Evolutionary conservation across 2,329 filamentous ascomycete genomes (phyloP), one percentile per base, ranked within the genome.

Genomic region (Apiospora malaysiana): DNA sequence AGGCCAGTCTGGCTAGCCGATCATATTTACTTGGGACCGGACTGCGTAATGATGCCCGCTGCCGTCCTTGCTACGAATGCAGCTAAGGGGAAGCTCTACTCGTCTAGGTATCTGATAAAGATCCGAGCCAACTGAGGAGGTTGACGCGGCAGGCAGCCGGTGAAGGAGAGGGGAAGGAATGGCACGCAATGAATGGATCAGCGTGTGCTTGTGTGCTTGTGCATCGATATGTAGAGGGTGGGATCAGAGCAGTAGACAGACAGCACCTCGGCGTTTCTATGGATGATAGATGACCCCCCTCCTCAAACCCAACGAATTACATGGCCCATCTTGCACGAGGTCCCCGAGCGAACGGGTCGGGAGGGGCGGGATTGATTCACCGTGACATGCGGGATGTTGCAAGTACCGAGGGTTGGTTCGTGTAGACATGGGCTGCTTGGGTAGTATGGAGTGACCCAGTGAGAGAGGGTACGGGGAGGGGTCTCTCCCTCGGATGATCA

Each of bases 351-450:
- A 40, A 63, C 56, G 32, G 56, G 56, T 23, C 40, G 56, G 56
- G 56, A 40, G 56, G 56, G 56, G 32, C 27, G 56, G 27, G 40
- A 63, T 63, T 63, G 56, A 40, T 63, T 63, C 56, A 63, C 21
- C 56, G 56, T 63, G 56, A 40, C 18, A 14, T 37, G 56, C 32
- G 56, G 21, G 56, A 63, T 63, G 25, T 59, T 63, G 56, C 18
- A n/a, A 63, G 56, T 40, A 40, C 56, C 32, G 21, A 63, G 40
- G 27, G 37, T 63, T 40, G 56, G 56, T 40, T 40, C 27, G 9
- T 47, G 45, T 47, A 18, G 18, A 3, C 21, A 18, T 42, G 40
- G 12, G 40, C 40, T 16, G n/a, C n/a, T n/a, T n/a, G 5, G 42
- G 12, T 2, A 16, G 42, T 45, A 45, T 45, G 42, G 42, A 45